Percentiles rank a stretch among this genome's conserved stretches.
phyloP scores from a whole-genome alignment of 1,284 basidiomycete species.

The Ganoderma resinaceum region DNA sequence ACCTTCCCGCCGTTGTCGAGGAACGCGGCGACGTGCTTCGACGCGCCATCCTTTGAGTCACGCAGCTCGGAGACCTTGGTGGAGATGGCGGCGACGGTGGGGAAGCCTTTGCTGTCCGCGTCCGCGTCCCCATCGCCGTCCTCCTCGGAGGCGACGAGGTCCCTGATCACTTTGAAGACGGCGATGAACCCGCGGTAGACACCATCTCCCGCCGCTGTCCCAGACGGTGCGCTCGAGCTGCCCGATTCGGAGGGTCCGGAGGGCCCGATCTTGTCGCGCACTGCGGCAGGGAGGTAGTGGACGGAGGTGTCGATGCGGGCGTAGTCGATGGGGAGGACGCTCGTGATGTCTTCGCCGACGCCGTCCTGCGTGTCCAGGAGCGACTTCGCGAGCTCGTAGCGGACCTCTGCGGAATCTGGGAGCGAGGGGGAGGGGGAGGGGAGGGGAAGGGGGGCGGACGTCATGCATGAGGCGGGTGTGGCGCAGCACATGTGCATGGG shows the following conservation, averaged over 20 bases:
- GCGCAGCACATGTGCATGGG: too few species aligned
- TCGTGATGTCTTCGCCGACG: constrained; percentile 20
- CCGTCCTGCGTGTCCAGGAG: constrained; percentile 26
- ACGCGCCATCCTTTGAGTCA: background rate
- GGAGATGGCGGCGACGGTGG: constrained; percentile 17
- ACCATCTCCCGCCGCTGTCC: constrained; percentile 14
- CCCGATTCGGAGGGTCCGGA: background rate
- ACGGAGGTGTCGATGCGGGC: constrained; percentile 24
- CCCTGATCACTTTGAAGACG: constrained; percentile 23
- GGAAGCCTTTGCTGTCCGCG: constrained; percentile 16
- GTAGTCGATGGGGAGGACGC: constrained; percentile 28
- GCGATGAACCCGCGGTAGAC: constrained; percentile 28
- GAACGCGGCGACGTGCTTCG: constrained; percentile 17
- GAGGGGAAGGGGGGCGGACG: background rate
- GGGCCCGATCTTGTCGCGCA: constrained; percentile 26
- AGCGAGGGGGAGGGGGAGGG: background rate
- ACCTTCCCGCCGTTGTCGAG: constrained; percentile 24
- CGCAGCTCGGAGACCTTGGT: constrained; percentile 16
- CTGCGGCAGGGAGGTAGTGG: constrained; percentile 23
- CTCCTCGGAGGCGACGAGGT: constrained; percentile 13
- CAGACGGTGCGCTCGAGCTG: background rate
- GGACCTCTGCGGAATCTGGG: constrained; percentile 21
- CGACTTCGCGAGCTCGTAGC: constrained; percentile 20
- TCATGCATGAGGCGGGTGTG: background rate
- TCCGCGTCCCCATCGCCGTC: background rate